Percentiles rank a stretch among this genome's conserved stretches.
Evolutionary conservation across 2,329 filamentous ascomycete genomes (phyloP).

Genomic region (Ophiocordyceps australis): DNA sequence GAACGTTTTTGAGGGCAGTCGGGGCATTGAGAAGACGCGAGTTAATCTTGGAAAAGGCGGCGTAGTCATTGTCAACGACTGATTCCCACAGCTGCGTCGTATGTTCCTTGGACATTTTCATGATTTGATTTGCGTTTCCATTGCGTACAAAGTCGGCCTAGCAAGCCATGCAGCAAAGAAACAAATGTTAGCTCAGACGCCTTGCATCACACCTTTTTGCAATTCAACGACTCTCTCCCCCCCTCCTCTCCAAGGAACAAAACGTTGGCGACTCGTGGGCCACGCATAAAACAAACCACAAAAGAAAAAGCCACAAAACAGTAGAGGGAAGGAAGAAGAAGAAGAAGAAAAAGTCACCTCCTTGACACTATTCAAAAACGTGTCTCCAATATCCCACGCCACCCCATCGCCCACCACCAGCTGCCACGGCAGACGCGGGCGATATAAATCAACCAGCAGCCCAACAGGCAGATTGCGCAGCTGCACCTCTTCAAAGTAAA

Average conservation of each 20-base stretch:
- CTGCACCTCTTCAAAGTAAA: slow-evolving; percentile 36
- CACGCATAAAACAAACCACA: no score
- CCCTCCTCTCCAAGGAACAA: no score
- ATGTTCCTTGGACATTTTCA: slow-evolving; percentile 72
- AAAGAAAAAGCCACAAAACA: no score
- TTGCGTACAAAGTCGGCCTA: slow-evolving; percentile 78
- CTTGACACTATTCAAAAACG: slow-evolving; percentile 46
- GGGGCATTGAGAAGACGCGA: slow-evolving; percentile 60
- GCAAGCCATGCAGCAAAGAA: no score
- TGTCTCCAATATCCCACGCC: slow-evolving; percentile 42
- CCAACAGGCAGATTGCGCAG: slow-evolving; percentile 34
- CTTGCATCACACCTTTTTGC: no score
- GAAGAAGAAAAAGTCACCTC: slow-evolving; percentile 22
- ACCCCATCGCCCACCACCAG: slow-evolving; percentile 33
- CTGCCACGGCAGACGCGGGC: slow-evolving; percentile 33
- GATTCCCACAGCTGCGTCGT: slow-evolving; percentile 70
- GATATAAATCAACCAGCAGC: slow-evolving; percentile 37
- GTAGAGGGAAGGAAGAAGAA: no score
- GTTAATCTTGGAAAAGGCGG: slow-evolving; percentile 56
- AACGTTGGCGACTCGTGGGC: no score
- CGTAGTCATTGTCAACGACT: slow-evolving; percentile 60
- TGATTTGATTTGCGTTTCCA: slow-evolving; percentile 75
- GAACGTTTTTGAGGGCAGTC: slow-evolving; percentile 62
- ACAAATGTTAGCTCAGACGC: no score
- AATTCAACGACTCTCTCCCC: no score